Evolutionary conservation across 1,139 yeast species (phyloP), one percentile per base, ranked within the genome.

Genomic region (Fermentozyma sake): DNA sequence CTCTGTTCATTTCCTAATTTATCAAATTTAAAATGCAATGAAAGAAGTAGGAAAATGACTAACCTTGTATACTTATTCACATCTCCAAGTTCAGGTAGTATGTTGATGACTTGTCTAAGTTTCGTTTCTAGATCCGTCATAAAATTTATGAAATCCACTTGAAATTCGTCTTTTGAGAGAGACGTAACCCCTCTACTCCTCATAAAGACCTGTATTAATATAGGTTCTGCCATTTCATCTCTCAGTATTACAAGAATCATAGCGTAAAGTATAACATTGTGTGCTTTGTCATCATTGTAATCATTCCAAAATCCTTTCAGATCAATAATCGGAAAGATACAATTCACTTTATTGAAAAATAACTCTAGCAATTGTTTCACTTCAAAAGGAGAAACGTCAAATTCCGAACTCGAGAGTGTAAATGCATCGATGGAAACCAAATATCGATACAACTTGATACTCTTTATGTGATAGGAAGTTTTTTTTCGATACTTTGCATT

Each of bases 31-130:
- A 51, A 59, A 35, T 54, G 61, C 9, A 52, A 37, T 14, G 55
- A 43, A 9, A 63, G 44, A n/a, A 63, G 42, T 12, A 55, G 34
- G 41, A 46, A 52, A 2, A 58, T 53, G 2, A 52, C 45, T 26
- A 60, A 37, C 18, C 58, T 32, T 2, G 52, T 39, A n/a, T 58
- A 42, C 32, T 56, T 58, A 29, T 62, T 66, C 20, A 52, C 51
- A 31, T 61, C 66, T 4, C 68, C 68, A 15, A 63, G 37, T 30
- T 61, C 64, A 1, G 55, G 63, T 28, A 64, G 41, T 12, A 64
- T 43, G 10, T 44, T 33, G 13, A 51, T 27, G n/a, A 59, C 29
- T 11, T 67, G 70, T 12, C 67, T 42, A 19, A 60, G 57, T 33
- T 63, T 63, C 35, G 51, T 51, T 23, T 60, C 65, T 24, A 60